Base-by-base conservation (phyloP, 2,329 filamentous ascomycete genomes). In the Xylaria sp. region DNA sequence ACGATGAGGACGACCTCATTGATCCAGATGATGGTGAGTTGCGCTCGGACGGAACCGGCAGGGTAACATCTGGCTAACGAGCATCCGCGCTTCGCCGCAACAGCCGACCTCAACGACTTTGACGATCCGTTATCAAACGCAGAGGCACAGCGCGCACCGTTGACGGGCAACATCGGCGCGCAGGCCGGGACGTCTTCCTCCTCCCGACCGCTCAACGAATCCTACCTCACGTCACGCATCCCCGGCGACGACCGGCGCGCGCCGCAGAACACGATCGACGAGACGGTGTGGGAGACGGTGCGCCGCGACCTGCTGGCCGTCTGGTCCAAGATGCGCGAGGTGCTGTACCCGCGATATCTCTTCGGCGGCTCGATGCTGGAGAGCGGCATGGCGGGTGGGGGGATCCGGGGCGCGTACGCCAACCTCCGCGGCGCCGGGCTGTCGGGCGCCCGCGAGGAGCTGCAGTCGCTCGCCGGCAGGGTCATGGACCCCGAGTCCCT, bases 291-390 rank as follows among this genome's bases (percentile, higher is more conserved):
- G 96, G 93, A 95, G 51, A 99, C 96, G n/a, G 85, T 99, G 69
- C 93, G 92, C 61, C 91, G 96, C 73, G 96, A 99, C 80, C 83
- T 99, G 72, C 82, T 95, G 7, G 96, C 94, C 30, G 93, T 98
- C 42, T 98, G 96, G 95, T 92, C 93, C 82, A 99, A 99, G 86
- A 93, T 99, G 90, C 91, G 93, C 80, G 95, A 98, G 84, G 96
- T 99, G 47, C 88, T 99, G 69, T 99, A 93, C 82, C 96, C 96
- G 19, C 94, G 94, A 78, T 98, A 98, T 82, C 86, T 99, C 57
- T 90, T 99, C 27, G 88, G 88, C 42, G 89, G 89, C 34, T 88
- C 86, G 67, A 89, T 90, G 87, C 85, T 89, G 64, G 87, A 89
- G 69, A 80, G 79, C 50, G 81, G 84, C 63, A 67, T 69, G 64